Percentiles rank a stretch among this genome's conserved stretches.
These are phyloP conservation scores for Raphidocelis subcapitata DNA, from an alignment of 139 green algal genomes.

Conservation along the genomic window DNA sequence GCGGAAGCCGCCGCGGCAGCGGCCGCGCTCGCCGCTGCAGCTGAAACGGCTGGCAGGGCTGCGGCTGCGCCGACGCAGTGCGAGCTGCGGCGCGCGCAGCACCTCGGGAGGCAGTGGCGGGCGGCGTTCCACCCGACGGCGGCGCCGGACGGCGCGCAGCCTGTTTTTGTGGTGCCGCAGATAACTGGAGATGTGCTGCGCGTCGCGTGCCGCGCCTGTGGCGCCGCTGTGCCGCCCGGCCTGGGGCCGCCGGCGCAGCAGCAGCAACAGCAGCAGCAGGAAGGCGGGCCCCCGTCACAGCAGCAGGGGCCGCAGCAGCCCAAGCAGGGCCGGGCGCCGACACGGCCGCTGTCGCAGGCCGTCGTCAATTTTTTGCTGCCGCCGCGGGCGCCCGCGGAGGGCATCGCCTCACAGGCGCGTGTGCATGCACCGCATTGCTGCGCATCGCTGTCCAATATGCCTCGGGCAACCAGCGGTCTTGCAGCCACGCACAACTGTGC, in stretches of 20 bases:
- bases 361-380: slow-evolving; percentile 49
- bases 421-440: no score
- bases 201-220: slow-evolving; percentile 19
- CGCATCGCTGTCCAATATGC: no score
- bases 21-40: neutral
- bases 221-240: slow-evolving; percentile 27
- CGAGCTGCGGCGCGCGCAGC: neutral
- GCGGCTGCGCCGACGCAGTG: neutral
- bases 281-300: no score
- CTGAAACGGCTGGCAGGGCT: neutral
- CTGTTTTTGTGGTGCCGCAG: slow-evolving; percentile 42
- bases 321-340: no score
- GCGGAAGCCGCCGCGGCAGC: slow-evolving; percentile 9
- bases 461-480: no score
- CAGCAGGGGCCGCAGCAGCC: no score
- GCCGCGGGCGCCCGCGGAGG: slow-evolving; percentile 27
- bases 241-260: slow-evolving; percentile 1
- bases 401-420: slow-evolving; percentile 15
- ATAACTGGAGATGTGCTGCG: slow-evolving; percentile 42
- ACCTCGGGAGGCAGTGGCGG: slow-evolving; percentile 6
- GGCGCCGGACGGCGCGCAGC: slow-evolving; percentile 43
- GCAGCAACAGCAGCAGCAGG: neutral
- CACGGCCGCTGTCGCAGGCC: neutral
- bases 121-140: slow-evolving; percentile 40
- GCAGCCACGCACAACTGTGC: no score